A percentile compares a stretch with the other conserved stretches of the same genome.
phyloP scores from a whole-genome alignment of 306 rosid species.

The Castanea sativa region DNA sequence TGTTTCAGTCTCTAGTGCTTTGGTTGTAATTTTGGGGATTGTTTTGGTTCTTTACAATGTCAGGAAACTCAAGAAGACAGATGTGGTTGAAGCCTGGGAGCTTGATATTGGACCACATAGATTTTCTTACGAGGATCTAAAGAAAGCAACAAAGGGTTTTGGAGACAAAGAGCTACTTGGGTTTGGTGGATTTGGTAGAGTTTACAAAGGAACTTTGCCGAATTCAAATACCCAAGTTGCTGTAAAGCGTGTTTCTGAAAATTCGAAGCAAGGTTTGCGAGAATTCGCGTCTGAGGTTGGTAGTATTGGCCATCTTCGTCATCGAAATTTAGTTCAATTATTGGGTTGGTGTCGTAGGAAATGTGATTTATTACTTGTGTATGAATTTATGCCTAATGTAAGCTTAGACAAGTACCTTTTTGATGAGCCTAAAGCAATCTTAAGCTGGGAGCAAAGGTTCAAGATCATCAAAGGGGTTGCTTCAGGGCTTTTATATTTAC shows the following conservation, averaged over 20 bases:
- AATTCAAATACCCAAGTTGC: conserved; percentile 23
- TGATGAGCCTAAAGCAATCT: conserved; percentile 22
- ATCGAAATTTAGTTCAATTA: conserved; percentile 30
- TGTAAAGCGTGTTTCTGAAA: conserved; percentile 25
- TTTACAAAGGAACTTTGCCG: conserved; percentile 28
- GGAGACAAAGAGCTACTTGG: conserved; percentile 32
- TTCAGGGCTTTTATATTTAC: conserved; percentile 36
- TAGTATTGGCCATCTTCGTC: conserved; percentile 31
- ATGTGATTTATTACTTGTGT: conserved; percentile 28
- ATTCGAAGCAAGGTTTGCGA: conserved; percentile 28
- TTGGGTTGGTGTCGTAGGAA: conserved; percentile 36
- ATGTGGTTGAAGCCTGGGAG: conserved; percentile 33
- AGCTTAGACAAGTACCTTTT: conserved; percentile 34
- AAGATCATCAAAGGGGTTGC: conserved; percentile 30
- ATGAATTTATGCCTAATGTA: conserved; percentile 37
- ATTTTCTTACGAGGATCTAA: conserved; percentile 24
- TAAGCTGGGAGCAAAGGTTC: conserved; percentile 32
- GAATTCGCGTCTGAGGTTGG: conserved; percentile 30
- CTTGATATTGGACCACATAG: conserved; percentile 36
- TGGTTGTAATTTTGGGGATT: conserved; percentile 10
- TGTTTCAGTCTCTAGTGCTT: conserved; percentile 23
- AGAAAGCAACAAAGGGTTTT: conserved; percentile 30
- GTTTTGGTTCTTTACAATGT: neutral
- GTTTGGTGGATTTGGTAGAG: conserved; percentile 34
- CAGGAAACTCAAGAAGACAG: conserved; percentile 19